Base-by-base conservation (phyloP, 129 eudicot species). In the Flaveria sonorensis region DNA sequence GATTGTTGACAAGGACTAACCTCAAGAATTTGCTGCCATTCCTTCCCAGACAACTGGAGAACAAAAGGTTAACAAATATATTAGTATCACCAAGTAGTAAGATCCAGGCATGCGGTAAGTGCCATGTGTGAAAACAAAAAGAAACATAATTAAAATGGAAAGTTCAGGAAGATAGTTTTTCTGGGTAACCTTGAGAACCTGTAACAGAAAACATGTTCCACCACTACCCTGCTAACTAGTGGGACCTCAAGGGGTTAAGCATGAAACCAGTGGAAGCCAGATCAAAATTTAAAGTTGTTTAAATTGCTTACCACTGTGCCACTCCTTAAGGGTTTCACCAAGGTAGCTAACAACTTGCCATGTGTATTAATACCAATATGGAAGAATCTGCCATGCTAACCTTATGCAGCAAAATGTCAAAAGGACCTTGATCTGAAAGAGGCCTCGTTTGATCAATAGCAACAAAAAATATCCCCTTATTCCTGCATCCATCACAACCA, bases 371-470 rank as follows among this genome's bases (percentile, higher is more conserved):
- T 74, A 62, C 65, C 23, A 74, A 20, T 46, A 70, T 79, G 82
- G 53, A 73, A 72, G 75, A 81, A 74, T 46, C 47, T 68, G 69
- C 64, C 70, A 43, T 77, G 71, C 83, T 77, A 74, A 91, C 97
- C 97, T 91, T 94, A 75, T 94, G 97, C 78, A 91, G 66, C 68
- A 94, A 87, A 84, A 91, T 86, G 87, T 89, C 93, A 72, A 94
- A 94, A 63, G 98, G 97, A 68, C 98, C 98, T 88, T 94, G 98
- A 53, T 94, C 98, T 50, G 92, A 91, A 80, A 94, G 96, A 14
- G 98, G 92, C 68, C 81, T 75, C 39, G 79, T 87, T 72, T 81
- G 92, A 80, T 94, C 98, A 82, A 94, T 94, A 68, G 98, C 92
- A 76, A 94, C 98, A 83, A 94, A 94, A 13, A 83, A 71, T 70